Conservation (phyloP, 495 filamentous ascomycete genomes). For the Aspergillus haitiensis region DNA sequence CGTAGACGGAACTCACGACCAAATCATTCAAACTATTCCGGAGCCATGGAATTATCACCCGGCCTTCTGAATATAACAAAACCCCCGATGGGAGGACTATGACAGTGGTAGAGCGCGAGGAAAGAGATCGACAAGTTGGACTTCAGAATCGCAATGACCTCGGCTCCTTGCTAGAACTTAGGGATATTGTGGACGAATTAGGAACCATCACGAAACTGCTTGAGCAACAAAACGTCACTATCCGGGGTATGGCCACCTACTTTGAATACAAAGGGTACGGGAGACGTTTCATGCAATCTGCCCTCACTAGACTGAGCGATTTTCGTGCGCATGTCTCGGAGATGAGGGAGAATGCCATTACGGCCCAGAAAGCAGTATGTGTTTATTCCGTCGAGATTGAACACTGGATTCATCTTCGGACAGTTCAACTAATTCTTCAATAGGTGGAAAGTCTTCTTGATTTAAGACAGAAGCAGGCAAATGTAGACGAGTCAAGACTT, state of each 20-base stretch:
- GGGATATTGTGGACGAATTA: conserved; percentile 68
- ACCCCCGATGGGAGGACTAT: conserved; percentile 44
- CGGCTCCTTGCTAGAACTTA: conserved; percentile 62
- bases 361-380: conserved; percentile 43
- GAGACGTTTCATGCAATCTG: conserved; percentile 49
- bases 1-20: conserved; percentile 62
- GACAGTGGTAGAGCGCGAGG: conserved; percentile 45
- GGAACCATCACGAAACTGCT: conserved; percentile 59
- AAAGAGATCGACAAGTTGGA: conserved; percentile 52
- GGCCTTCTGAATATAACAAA: conserved; percentile 53
- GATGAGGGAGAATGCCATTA: conserved; percentile 55
- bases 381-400: neutral
- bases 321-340: conserved; percentile 57
- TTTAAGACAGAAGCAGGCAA: conserved; percentile 68
- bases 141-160: conserved; percentile 61
- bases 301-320: conserved; percentile 53
- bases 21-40: conserved; percentile 64
- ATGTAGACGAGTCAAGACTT: conserved; percentile 66
- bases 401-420: neutral
- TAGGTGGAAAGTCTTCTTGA: conserved; percentile 66
- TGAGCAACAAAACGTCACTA: conserved; percentile 52
- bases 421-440: neutral
- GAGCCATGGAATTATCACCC: conserved; percentile 44
- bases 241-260: conserved; percentile 51
- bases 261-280: conserved; percentile 36